Evolutionary conservation across 2,329 filamentous ascomycete species (phyloP).

Genomic region (Microascus cirrosus): DNA sequence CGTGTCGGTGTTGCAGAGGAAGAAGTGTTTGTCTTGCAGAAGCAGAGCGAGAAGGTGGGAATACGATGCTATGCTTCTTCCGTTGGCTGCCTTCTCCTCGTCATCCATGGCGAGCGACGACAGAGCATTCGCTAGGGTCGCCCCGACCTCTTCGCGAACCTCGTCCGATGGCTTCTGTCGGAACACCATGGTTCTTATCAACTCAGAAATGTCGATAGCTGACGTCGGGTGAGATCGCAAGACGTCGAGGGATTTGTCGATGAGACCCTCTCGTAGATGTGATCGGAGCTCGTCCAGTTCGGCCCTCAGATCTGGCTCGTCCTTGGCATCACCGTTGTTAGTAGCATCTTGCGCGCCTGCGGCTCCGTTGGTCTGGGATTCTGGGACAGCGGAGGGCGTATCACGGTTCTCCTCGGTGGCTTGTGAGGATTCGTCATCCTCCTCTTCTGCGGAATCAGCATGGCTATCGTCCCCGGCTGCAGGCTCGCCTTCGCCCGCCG

Average conservation of each 20-base stretch:
- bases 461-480: conserved; percentile 10
- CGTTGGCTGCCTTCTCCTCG: conserved; percentile 53
- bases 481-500: conserved; percentile 9
- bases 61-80: conserved; percentile 65
- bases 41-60: conserved; percentile 85
- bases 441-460: conserved; percentile 8
- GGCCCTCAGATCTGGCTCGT: conserved; percentile 41
- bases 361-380: conserved; percentile 12
- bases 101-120: conserved; percentile 55
- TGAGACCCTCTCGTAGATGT: conserved; percentile 63
- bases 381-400: conserved; percentile 3
- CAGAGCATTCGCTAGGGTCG: conserved; percentile 73
- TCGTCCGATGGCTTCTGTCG: conserved; percentile 43
- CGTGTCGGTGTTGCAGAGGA: conserved; percentile 60
- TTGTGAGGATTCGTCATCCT: conserved; percentile 7
- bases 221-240: conserved; percentile 79
- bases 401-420: conserved; percentile 7
- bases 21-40: conserved; percentile 73
- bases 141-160: conserved; percentile 59
- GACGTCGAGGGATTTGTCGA: conserved; percentile 83
- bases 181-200: conserved; percentile 64
- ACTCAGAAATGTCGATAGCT: conserved; percentile 81
- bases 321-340: conserved; percentile 23
- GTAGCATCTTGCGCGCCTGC: conserved; percentile 13
- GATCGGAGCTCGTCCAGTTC: conserved; percentile 67